Evolutionary conservation across 1,139 yeast genomes (phyloP).

Genomic region (Zygotorulaspora mrakii): DNA sequence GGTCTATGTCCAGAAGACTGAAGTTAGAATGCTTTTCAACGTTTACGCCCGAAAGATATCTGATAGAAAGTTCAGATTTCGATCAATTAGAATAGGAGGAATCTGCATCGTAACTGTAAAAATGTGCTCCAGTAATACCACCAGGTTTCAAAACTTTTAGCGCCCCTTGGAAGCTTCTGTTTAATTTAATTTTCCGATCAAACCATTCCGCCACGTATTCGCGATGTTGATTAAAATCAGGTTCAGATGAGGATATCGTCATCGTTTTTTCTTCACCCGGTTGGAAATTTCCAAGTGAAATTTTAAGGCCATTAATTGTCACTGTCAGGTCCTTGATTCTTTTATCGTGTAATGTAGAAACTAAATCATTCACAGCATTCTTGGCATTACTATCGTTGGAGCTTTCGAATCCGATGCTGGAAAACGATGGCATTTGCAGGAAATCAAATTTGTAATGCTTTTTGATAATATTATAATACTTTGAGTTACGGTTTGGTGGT

Average conservation of each 20-base stretch:
- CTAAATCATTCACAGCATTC: too few relatives aligned
- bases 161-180: not conserved
- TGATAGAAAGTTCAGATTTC: too few relatives aligned
- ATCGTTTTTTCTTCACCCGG: conserved; percentile 12
- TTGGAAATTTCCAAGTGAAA: conserved; percentile 12
- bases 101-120: too few relatives aligned
- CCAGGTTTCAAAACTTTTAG: not conserved
- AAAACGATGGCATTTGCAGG: conserved; percentile 4
- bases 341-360: conserved; percentile 9
- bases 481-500: conserved; percentile 5
- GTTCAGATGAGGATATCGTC: not conserved
- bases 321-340: conserved; percentile 7
- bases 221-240: not conserved
- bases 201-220: conserved; percentile 10
- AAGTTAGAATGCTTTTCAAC: too few relatives aligned
- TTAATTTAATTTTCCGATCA: conserved; percentile 5
- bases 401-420: not conserved
- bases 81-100: too few relatives aligned
- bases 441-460: conserved; percentile 12
- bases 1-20: too few relatives aligned
- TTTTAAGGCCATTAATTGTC: conserved; percentile 3
- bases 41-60: too few relatives aligned
- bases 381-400: conserved; percentile 4
- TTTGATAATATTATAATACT: conserved; percentile 10
- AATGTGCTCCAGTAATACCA: too few relatives aligned